Evolutionary conservation across 768 basidiomycete genomes (phyloP).

Genomic region (Psilocybe cyanescens): DNA sequence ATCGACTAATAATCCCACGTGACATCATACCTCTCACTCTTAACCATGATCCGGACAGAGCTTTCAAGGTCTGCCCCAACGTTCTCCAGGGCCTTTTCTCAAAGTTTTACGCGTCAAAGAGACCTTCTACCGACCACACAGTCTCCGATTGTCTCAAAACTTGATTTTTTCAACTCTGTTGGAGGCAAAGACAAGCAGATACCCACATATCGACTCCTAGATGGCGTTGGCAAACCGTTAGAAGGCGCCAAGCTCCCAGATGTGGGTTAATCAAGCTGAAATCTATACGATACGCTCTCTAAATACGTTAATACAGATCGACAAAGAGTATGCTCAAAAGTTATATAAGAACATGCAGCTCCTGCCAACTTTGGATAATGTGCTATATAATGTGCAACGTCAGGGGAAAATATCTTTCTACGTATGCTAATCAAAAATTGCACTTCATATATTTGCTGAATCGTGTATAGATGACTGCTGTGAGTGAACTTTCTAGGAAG

Average conservation of each 20-base stretch:
- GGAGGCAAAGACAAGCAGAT: slow-evolving; percentile 64
- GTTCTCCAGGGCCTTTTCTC: slow-evolving; percentile 26
- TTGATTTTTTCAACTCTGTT: slow-evolving; percentile 83
- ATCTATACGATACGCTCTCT: not conserved
- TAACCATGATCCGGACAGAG: slow-evolving; percentile 39
- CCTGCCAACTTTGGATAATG: slow-evolving; percentile 82
- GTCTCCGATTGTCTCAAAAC: slow-evolving; percentile 69
- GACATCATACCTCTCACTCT: slow-evolving; percentile 25
- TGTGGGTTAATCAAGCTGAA: slow-evolving; percentile 41
- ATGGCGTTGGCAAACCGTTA: slow-evolving; percentile 74
- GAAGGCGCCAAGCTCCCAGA: slow-evolving; percentile 79
- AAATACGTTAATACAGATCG: slow-evolving; percentile 49
- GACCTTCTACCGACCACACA: slow-evolving; percentile 42
- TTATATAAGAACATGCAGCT: slow-evolving; percentile 84
- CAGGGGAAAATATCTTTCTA: slow-evolving; percentile 95
- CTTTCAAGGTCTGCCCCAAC: slow-evolving; percentile 18
- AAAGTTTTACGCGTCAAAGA: slow-evolving; percentile 15
- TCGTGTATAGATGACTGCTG: slow-evolving; percentile 72
- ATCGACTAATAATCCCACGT: slow-evolving; percentile 24
- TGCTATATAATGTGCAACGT: slow-evolving; percentile 90
- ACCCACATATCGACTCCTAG: slow-evolving; percentile 86
- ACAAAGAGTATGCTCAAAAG: slow-evolving; percentile 65
- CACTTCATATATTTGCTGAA: not conserved
- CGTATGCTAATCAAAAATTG: slow-evolving; percentile 45
- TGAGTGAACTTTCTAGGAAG: slow-evolving; percentile 40